A percentile compares a stretch with the other conserved stretches of the same genome.
phyloP scores from a whole-genome alignment of 768 basidiomycete genomes.

The Pleurotus pulmonarius region DNA sequence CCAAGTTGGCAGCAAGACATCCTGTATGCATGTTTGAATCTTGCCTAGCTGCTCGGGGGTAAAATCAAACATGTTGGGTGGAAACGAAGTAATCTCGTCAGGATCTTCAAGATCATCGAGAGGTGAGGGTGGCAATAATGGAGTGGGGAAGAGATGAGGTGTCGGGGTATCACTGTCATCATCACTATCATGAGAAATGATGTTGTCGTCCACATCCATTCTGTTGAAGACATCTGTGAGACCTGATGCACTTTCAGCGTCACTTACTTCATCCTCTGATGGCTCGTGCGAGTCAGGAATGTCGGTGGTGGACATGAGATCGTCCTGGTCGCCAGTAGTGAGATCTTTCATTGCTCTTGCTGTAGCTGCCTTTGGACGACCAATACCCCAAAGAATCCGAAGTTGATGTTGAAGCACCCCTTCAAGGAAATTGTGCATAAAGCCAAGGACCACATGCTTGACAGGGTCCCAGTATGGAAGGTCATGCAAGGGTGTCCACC shows the following conservation, averaged over 20 bases:
- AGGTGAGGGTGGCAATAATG: too few species aligned
- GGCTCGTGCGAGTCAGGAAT: not conserved
- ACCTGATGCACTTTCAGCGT: too few species aligned
- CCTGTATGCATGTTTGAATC: conserved; percentile 15
- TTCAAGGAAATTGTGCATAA: conserved; percentile 26
- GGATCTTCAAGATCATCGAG: too few species aligned
- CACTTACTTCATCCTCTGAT: too few species aligned
- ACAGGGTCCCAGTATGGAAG: conserved; percentile 27
- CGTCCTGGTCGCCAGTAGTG: not conserved
- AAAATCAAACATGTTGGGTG: conserved; percentile 11
- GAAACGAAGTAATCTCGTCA: not conserved
- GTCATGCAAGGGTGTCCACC: conserved; percentile 22
- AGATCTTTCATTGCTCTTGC: not conserved
- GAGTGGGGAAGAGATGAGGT: too few species aligned
- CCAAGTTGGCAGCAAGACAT: conserved; percentile 16
- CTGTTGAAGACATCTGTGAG: not conserved
- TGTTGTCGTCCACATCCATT: not conserved
- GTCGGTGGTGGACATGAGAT: not conserved
- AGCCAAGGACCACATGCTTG: conserved; percentile 20
- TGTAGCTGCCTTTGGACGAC: conserved; percentile 5
- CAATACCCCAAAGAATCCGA: conserved; percentile 17
- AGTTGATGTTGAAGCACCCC: conserved; percentile 21
- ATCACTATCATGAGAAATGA: not conserved
- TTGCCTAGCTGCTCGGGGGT: conserved; percentile 8
- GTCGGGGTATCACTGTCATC: not conserved